phyloP scores from a whole-genome alignment of 306 rosid genomes.

The Alnus rubra region DNA sequence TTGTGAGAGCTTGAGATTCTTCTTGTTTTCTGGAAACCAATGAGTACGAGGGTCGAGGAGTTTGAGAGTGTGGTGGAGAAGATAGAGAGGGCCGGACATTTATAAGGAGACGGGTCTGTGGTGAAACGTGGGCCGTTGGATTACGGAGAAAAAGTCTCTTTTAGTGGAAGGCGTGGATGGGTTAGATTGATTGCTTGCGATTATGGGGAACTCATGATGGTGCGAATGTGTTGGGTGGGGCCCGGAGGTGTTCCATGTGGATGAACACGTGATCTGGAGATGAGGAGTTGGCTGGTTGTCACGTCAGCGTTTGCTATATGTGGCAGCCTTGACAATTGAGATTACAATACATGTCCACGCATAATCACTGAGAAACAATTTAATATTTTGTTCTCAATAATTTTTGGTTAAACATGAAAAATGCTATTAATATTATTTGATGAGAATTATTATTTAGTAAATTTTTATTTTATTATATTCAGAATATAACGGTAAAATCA shows the following conservation, averaged over 20 bases:
- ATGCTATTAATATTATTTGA: too few relatives aligned
- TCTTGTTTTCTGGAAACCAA: background rate
- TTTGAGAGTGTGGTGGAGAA: background rate
- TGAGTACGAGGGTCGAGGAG: background rate
- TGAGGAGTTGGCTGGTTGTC: background rate
- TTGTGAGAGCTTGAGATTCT: background rate
- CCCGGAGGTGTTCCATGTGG: background rate
- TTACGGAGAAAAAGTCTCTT: background rate
- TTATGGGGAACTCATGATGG: background rate
- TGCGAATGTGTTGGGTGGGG: background rate
- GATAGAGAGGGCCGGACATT: slow-evolving; percentile 8
- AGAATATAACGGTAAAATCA: too few relatives aligned
- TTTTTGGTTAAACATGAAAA: too few relatives aligned
- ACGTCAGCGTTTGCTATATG: background rate
- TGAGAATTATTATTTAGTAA: too few relatives aligned
- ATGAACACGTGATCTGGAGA: background rate
- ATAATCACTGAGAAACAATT: background rate
- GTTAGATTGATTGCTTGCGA: background rate
- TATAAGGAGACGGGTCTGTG: slow-evolving; percentile 16
- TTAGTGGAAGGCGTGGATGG: background rate
- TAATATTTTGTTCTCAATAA: too few relatives aligned
- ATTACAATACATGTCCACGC: background rate
- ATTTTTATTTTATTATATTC: too few relatives aligned
- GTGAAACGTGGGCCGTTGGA: slow-evolving; percentile 37
- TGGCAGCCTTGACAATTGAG: background rate